Base-by-base conservation (phyloP, 2,329 filamentous ascomycete species). In the Amauroascus niger region DNA sequence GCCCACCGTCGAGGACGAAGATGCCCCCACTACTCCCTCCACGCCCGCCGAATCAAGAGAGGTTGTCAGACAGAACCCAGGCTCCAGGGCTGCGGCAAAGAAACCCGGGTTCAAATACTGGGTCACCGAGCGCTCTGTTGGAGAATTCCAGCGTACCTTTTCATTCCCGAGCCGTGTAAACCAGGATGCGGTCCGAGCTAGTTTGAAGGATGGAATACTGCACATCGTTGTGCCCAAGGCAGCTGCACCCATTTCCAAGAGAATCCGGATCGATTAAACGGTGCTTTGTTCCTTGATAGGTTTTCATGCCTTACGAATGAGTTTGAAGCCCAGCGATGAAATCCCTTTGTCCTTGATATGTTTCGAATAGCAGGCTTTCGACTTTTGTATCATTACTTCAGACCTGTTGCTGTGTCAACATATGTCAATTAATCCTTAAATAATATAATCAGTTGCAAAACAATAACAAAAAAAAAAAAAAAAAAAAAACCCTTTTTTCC, bases 121-220 rank as follows among this genome's bases (percentile, higher is more conserved):
- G 78, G 70, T 79, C 43, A 74, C 71, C 46, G 79, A 82, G 65
- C 77, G 79, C 58, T 75, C 73, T 0, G 67, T 79, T 32, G 79
- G 79, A 52, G 72, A 77, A 35, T 82, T 82, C 67, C 73, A 78
- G 53, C 73, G 79, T 53, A 70, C 69, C 5, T 82, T 82, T 65
- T 72, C 67, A 50, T 82, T 82, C 69, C 74, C 79, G 1, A 68
- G 69, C 1, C 69, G 75, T 18, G 74, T 82, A 26, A 74, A 82
- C 59, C 79, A 81, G 63, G 77, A 82, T 48, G 69, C 64, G 18
- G 79, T 82, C 58, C 79, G 74, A 64, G 79, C 79, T 6, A 77
- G 70, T 55, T 62, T 82, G 65, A 81, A 76, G 69, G 75, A 82
- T 61, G 79, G 79, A 11, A 74, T 82, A 46, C 65, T 82, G 51